phyloP scores from a whole-genome alignment of 148 eudicot genomes.

The Selenicereus undatus region DNA sequence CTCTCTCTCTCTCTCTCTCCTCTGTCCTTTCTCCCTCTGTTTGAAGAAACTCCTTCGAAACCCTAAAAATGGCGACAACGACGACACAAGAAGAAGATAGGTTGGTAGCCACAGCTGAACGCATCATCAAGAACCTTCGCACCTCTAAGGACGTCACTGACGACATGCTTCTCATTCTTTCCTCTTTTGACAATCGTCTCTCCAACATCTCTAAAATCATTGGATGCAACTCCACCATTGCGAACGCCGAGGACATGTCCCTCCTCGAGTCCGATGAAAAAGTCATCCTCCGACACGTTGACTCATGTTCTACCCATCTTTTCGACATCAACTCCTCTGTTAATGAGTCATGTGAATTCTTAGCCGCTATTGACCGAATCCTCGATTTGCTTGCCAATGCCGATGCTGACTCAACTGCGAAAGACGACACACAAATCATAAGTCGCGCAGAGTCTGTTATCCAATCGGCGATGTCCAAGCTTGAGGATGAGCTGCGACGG shows the following conservation, averaged over 20 bases:
- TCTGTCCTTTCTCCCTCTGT: neutral
- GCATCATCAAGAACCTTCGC: conserved; percentile 67
- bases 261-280: conserved; percentile 55
- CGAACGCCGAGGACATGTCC: neutral
- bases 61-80: conserved; percentile 20
- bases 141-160: conserved; percentile 58
- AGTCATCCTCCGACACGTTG: conserved; percentile 40
- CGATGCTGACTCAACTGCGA: conserved; percentile 28
- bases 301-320: conserved; percentile 2
- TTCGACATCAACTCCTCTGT: conserved; percentile 10
- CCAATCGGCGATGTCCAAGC: conserved; percentile 69
- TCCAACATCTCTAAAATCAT: conserved; percentile 49
- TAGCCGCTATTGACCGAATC: conserved; percentile 56
- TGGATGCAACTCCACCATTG: neutral
- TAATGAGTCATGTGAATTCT: conserved; percentile 47
- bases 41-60: neutral
- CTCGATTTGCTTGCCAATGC: conserved; percentile 41
- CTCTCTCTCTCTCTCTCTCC: neutral
- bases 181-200: conserved; percentile 75
- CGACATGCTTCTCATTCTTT: conserved; percentile 75
- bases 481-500: conserved; percentile 74
- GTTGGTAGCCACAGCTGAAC: conserved; percentile 81
- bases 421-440: conserved; percentile 18
- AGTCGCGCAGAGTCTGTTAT: conserved; percentile 67
- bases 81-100: conserved; percentile 48